phyloP scores from a whole-genome alignment of 768 basidiomycete species.

The Chalciporus pseudorubinellus region DNA sequence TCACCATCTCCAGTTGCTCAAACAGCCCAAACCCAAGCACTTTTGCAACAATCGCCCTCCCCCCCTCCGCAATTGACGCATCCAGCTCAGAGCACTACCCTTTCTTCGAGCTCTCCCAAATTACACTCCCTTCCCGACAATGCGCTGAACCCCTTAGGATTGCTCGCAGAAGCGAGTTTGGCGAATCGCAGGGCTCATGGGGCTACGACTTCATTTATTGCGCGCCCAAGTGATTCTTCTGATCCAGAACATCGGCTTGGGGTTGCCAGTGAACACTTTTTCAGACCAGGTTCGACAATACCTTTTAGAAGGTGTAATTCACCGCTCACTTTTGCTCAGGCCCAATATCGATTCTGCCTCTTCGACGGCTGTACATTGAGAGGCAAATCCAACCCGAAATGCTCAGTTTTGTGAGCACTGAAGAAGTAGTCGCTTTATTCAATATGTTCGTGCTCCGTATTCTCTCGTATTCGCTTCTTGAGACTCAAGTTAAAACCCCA shows the following conservation, averaged over 20 bases:
- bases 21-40: conserved; percentile 49
- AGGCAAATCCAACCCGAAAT: conserved; percentile 92
- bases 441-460: conserved; percentile 63
- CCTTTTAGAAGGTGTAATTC: background rate
- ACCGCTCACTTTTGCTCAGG: conserved; percentile 41
- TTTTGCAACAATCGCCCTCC: conserved; percentile 51
- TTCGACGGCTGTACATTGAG: conserved; percentile 81
- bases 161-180: conserved; percentile 87
- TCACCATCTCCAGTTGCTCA: conserved; percentile 70
- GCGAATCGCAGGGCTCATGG: conserved; percentile 67
- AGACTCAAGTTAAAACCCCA: conserved; percentile 6
- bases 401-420: conserved; percentile 80
- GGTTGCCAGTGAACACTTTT: conserved; percentile 84
- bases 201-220: conserved; percentile 39
- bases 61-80: conserved; percentile 44
- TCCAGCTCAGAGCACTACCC: conserved; percentile 19
- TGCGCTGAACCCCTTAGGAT: conserved; percentile 84
- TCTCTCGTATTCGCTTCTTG: background rate
- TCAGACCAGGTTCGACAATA: conserved; percentile 72
- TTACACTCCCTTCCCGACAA: conserved; percentile 92
- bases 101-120: conserved; percentile 65
- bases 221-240: conserved; percentile 34
- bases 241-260: conserved; percentile 57
- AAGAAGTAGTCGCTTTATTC: conserved; percentile 90
- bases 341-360: conserved; percentile 84